phyloP scores from a whole-genome alignment of 345 rosid genomes.

The Eutrema yunnanense region DNA sequence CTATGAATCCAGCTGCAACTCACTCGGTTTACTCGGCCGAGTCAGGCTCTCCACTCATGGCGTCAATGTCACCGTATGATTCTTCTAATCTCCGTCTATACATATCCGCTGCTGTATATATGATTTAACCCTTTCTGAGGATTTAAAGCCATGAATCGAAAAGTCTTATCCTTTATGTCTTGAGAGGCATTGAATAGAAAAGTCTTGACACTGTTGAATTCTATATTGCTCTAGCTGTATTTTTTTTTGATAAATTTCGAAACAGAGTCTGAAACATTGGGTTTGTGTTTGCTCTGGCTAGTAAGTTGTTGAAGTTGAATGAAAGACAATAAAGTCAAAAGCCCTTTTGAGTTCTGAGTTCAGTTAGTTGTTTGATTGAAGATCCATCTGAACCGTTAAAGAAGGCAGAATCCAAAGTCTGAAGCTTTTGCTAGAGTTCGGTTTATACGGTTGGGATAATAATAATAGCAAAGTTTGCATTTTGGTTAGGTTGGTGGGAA shows the following conservation, averaged over 20 bases:
- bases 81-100: slow-evolving; percentile 10
- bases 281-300: neutral
- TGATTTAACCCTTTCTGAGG: neutral
- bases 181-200: neutral
- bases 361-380: neutral
- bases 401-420: neutral
- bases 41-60: slow-evolving; percentile 76
- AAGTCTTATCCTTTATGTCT: neutral
- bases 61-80: slow-evolving; percentile 81
- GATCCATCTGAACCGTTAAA: neutral
- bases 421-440: neutral
- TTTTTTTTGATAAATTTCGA: neutral
- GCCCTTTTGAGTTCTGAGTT: neutral
- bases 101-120: neutral
- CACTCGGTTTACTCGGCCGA: slow-evolving; percentile 74
- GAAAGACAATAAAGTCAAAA: neutral
- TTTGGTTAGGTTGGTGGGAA: slow-evolving; percentile 72
- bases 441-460: neutral
- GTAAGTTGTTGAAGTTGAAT: neutral
- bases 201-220: neutral
- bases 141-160: neutral
- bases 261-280: neutral
- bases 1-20: slow-evolving; percentile 72
- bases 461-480: neutral
- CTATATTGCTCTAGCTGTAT: neutral